Conservation (phyloP, 306 rosid genomes). For the Prunus padus region DNA sequence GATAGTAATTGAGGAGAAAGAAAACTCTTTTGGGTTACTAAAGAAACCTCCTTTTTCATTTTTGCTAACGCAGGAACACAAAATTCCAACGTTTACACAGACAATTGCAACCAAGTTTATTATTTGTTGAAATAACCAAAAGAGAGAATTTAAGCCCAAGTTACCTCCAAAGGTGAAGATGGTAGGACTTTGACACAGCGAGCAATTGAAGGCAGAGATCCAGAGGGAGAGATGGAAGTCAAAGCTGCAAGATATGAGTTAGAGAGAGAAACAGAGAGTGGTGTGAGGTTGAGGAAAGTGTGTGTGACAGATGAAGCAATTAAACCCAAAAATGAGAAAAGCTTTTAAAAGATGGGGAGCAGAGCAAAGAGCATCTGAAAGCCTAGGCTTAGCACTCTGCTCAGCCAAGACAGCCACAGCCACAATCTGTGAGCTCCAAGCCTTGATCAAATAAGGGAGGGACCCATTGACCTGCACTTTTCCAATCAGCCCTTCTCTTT, state of each 20-base stretch:
- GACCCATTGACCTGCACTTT: slow-evolving; percentile 43
- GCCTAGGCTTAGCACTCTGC: slow-evolving; percentile 16
- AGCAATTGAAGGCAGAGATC: slow-evolving; percentile 7
- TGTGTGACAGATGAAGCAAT: background rate
- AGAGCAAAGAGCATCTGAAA: slow-evolving; percentile 10
- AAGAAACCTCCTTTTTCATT: background rate
- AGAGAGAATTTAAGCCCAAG: background rate
- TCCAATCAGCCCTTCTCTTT: slow-evolving; percentile 16
- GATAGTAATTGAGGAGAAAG: background rate
- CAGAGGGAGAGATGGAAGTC: background rate
- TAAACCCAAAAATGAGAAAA: background rate
- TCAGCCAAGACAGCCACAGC: slow-evolving; percentile 26
- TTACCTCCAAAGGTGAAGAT: background rate
- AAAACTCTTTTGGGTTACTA: background rate
- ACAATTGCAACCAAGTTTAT: background rate
- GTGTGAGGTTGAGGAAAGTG: background rate
- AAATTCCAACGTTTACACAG: background rate
- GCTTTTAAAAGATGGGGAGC: background rate
- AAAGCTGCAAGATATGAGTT: background rate
- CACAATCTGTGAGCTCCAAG: background rate
- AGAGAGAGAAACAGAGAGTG: background rate
- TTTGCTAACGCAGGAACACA: background rate
- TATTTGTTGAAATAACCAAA: background rate
- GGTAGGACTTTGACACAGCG: background rate
- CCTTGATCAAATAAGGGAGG: background rate